phyloP scores from a whole-genome alignment of 768 basidiomycete genomes.

The Rhizopogon vesiculosus region DNA sequence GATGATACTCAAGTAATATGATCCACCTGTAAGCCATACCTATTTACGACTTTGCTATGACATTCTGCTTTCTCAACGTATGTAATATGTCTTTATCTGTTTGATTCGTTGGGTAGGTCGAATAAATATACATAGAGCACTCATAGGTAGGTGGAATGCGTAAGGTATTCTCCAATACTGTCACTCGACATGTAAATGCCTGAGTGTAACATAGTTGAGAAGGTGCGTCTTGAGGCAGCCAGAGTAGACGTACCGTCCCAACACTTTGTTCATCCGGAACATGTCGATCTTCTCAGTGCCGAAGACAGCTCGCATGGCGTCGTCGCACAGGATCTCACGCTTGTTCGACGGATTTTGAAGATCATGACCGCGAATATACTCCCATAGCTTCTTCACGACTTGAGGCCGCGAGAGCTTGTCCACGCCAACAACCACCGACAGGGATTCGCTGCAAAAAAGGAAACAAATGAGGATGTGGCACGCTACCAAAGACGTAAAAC shows the following conservation, averaged over 20 bases:
- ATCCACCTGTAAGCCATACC: background rate
- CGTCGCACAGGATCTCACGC: conserved; percentile 84
- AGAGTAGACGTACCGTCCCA: conserved; percentile 56
- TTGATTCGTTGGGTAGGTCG: background rate
- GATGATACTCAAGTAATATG: background rate
- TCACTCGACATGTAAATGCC: conserved; percentile 28
- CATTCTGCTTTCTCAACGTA: background rate
- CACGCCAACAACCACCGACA: conserved; percentile 64
- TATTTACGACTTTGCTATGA: background rate
- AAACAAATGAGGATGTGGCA: conserved; percentile 1
- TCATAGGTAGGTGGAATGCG: background rate
- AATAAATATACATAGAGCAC: too few relatives aligned
- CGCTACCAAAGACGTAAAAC: background rate
- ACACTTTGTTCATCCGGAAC: conserved; percentile 93
- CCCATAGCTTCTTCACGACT: conserved; percentile 89
- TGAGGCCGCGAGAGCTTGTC: conserved; percentile 80
- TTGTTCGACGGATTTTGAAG: conserved; percentile 84
- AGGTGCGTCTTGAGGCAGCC: background rate
- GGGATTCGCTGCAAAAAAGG: conserved; percentile 49
- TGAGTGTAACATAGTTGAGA: conserved; percentile 6
- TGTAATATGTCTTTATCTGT: background rate
- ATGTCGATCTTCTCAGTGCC: conserved; percentile 80
- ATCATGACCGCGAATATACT: conserved; percentile 75
- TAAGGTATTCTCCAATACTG: background rate
- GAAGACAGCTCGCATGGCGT: conserved; percentile 68